A percentile compares a stretch with the other conserved stretches of the same genome.
Conservation (phyloP, 352 stramenopile genomes). For the Phytophthora cajani region DNA sequence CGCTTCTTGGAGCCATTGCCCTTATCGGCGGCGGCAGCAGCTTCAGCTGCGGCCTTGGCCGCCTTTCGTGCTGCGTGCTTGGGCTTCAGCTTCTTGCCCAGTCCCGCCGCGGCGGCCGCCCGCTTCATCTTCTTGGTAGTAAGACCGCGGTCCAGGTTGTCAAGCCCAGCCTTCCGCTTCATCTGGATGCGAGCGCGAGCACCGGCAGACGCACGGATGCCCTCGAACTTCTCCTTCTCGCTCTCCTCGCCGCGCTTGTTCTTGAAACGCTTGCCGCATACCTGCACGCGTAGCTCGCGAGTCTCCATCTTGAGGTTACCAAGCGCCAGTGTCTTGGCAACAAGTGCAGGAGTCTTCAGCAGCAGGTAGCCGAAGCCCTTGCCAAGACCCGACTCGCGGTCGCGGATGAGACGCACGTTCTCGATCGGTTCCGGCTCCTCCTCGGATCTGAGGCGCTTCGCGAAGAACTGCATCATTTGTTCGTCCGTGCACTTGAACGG, state of each 20-base stretch:
- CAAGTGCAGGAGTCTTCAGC: constrained; percentile 69
- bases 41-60: constrained; percentile 36
- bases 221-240: constrained; percentile 65
- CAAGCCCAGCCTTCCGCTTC: constrained; percentile 59
- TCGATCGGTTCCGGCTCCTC: constrained; percentile 76
- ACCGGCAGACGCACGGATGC: constrained; percentile 54
- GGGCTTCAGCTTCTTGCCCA: constrained; percentile 63
- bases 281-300: constrained; percentile 76
- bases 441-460: constrained; percentile 68
- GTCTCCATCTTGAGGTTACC: constrained; percentile 71
- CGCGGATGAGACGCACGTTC: constrained; percentile 90
- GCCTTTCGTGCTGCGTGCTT: constrained; percentile 66
- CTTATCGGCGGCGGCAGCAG: constrained; percentile 1
- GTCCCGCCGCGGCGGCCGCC: constrained; percentile 11
- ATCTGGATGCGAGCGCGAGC: constrained; percentile 64
- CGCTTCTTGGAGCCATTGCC: constrained; percentile 41
- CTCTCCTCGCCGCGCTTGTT: constrained; percentile 70
- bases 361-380: constrained; percentile 94
- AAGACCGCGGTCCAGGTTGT: constrained; percentile 16
- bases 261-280: constrained; percentile 89
- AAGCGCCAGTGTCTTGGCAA: constrained; percentile 76
- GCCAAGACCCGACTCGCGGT: constrained; percentile 87
- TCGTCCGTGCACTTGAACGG: constrained; percentile 88
- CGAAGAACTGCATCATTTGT: constrained; percentile 73
- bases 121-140: constrained; percentile 47